Conservation (phyloP, 78 protist genomes). For the Dictyostelium capitatum region DNA sequence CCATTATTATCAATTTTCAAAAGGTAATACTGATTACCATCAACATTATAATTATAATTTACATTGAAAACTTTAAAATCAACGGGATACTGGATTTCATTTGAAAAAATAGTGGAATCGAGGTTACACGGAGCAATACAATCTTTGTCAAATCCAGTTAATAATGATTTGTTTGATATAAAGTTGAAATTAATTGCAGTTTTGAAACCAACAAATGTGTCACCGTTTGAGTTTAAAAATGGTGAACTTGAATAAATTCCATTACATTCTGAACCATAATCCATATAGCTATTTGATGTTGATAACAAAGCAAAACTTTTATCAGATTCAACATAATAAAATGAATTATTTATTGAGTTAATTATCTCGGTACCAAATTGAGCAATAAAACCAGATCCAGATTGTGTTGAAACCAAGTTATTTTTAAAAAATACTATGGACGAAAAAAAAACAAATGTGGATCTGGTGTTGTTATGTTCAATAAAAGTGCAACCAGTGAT, state of each 20-base stretch:
- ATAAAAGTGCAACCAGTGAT: neutral
- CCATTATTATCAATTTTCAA: conserved; percentile 1
- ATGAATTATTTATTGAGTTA: neutral
- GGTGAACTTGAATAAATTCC: neutral
- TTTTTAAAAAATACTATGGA: neutral
- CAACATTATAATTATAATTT: neutral
- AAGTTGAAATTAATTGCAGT: neutral
- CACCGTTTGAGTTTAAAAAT: neutral
- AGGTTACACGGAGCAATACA: neutral
- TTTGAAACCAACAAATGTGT: neutral
- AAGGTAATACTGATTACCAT: neutral
- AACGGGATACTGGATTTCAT: neutral
- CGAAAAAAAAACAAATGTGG: neutral
- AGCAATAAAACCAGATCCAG: neutral
- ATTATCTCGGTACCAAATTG: neutral
- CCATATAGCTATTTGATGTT: neutral
- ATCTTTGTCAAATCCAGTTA: neutral
- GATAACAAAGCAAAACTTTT: neutral
- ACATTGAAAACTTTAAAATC: neutral
- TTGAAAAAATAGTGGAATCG: neutral
- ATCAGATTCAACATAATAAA: neutral
- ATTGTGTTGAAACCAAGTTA: neutral
- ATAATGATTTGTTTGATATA: neutral
- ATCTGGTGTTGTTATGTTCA: neutral
- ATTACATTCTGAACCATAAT: neutral